Conservation (phyloP, 768 basidiomycete genomes). For the Tylopilus balloui region DNA sequence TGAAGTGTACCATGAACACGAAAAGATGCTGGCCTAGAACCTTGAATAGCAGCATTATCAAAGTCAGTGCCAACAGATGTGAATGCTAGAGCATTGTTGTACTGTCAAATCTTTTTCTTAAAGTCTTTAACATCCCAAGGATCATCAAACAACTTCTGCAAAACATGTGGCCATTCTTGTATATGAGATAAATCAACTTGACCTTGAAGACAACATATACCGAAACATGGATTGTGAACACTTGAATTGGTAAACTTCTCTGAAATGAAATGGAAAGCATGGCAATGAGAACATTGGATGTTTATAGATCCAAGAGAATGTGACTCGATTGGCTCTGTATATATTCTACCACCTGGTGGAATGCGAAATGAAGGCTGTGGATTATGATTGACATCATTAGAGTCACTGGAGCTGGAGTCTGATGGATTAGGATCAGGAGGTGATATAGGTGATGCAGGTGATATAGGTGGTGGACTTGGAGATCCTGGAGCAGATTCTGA, state of each 20-base stretch:
- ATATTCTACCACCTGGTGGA: constrained; percentile 11
- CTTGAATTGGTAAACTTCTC: constrained; percentile 8
- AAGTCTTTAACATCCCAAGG: constrained; percentile 16
- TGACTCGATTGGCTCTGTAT: constrained; percentile 5
- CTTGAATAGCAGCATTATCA: neutral
- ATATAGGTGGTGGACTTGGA: too few relatives aligned
- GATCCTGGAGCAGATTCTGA: too few relatives aligned
- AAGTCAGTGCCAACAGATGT: constrained; percentile 5
- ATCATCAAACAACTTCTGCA: constrained; percentile 15
- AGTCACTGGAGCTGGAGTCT: neutral
- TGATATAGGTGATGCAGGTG: too few relatives aligned
- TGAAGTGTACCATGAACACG: constrained; percentile 34
- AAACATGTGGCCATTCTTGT: constrained; percentile 12
- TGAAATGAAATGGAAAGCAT: constrained; percentile 15
- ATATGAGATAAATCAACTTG: constrained; percentile 22
- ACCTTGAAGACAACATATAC: constrained; percentile 27
- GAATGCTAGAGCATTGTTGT: constrained; percentile 29
- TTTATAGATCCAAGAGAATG: constrained; percentile 8
- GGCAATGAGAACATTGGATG: constrained; percentile 11
- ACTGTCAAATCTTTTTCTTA: constrained; percentile 35
- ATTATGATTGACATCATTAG: neutral
- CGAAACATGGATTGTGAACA: constrained; percentile 13
- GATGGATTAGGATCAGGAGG: neutral
- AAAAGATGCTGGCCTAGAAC: constrained; percentile 17
- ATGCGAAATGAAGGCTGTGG: neutral